Base-by-base conservation (phyloP, 2,329 filamentous ascomycete species). In the Alternaria sp. region DNA sequence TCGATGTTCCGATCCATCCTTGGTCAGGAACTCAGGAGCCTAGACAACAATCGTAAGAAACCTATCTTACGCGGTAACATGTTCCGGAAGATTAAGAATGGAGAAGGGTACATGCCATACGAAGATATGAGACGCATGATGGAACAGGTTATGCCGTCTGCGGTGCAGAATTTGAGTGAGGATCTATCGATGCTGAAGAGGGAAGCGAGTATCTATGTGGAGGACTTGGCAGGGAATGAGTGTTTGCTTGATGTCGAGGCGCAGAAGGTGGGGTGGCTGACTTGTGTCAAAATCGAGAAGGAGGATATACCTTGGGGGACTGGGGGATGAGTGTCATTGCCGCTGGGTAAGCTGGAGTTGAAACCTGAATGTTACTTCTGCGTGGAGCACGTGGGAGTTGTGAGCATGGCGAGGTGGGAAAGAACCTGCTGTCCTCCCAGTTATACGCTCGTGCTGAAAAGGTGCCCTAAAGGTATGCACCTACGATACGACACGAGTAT, bases 1-100 rank as follows among this genome's bases (percentile, higher is more conserved):
- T 71, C 73, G 18, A 28, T 74, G 14, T 78, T 77, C 63, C 66
- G 76, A 1, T 73, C 76, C 54, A 72, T 70, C 48, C 51, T 80
- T 1, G 62, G 60, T 0, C 47, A 52, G 1, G 65, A 68, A 7
- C 59, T 80, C 2, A 30, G 46, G 4, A n/a, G 36, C 11, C 34
- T 69, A 0, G 57, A 67, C 9, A 20, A 47, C 5, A 38, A 51
- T 3, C 26, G 24, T 3, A 43, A 30, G 9, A 53, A 42, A 18
- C n/a, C 44, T 2, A 44, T 72, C 32, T 28, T 69, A 32, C 46
- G 71, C 1, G 74, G 70, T 0, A 59, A 16, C 0, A 49, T 80
- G 4, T 77, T 75, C n/a, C 68, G 74, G 0, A 57, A 64, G 18
- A 61, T 81, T 2, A 57, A 62, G n/a, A 76, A 71, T 2, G 72